Base-by-base conservation (phyloP, 805 yeast genomes). In the Wickerhamomyces silvicola region DNA sequence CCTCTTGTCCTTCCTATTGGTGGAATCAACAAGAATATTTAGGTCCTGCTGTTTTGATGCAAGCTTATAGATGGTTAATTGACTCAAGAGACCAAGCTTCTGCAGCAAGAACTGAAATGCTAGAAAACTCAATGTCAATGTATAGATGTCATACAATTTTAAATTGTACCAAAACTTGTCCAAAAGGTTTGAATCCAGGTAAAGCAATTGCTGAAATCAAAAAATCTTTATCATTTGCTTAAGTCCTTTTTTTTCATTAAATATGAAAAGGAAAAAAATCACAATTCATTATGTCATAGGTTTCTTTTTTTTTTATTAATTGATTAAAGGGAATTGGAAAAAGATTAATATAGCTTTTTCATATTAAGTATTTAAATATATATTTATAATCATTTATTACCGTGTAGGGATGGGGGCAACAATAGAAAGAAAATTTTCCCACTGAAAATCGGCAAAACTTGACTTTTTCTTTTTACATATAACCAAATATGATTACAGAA, bases 1-100 rank as follows among this genome's bases (percentile, higher is more conserved):
- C 98, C 32, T 80, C 97, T 13, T 92, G 98, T 70, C 98, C 98
- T 33, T 88, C 97, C 4, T 92, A 92, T 75, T 92, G 98, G 98
- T 92, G 98, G 98, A 92, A 92, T 68, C 95, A 86, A 68, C 95
- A 88, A 66, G 94, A 92, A 70, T 92, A 92, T 66, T 70, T 92
- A 51, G 98, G 98, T 36, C 98, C 98, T 17, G 98, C 98, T 19
- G 97, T 92, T 34, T 75, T 92, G 62, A 84, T 92, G 96, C 98
- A 92, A 72, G 97, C 97, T 35, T 92, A 79, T 75, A 81, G 98
- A 71, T 92, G 98, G 98, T 78, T 92, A 72, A 77, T 87, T 41
- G 98, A 92, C 64, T 81, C 95, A 26, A 81, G 98, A 70, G 98
- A 92, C 66, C 81, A 86, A 62, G 96, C 96, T 34, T 70, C 85